Evolutionary conservation across 352 stramenopile genomes (phyloP).

Genomic region (Proteromonas lacertae): DNA sequence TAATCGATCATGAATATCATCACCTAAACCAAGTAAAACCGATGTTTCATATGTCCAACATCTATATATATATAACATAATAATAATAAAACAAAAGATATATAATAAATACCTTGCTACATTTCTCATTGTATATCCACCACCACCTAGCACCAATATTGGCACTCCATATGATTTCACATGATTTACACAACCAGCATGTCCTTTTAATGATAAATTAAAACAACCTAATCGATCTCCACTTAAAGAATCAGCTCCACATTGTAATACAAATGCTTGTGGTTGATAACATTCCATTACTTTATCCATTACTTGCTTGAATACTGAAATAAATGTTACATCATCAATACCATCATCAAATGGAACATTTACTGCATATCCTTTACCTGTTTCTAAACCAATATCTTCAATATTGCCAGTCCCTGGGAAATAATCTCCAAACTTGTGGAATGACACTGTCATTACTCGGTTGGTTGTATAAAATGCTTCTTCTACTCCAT

Average conservation of each 20-base stretch:
- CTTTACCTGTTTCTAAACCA: slow-evolving; percentile 53
- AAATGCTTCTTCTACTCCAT: slow-evolving; percentile 97
- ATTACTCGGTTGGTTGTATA: slow-evolving; percentile 91
- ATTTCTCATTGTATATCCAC: slow-evolving; percentile 89
- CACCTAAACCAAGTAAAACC: background rate
- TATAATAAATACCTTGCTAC: slow-evolving; percentile 71
- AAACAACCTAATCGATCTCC: slow-evolving; percentile 84
- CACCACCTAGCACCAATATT: slow-evolving; percentile 72
- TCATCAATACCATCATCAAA: slow-evolving; percentile 93
- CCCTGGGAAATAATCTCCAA: slow-evolving; percentile 96
- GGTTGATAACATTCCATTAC: slow-evolving; percentile 70
- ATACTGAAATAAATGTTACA: slow-evolving; percentile 40
- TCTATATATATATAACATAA: slow-evolving; percentile 18
- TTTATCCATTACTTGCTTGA: slow-evolving; percentile 62
- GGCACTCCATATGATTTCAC: slow-evolving; percentile 80
- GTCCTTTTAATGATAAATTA: slow-evolving; percentile 80
- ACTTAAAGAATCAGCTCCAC: slow-evolving; percentile 83
- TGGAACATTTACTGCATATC: slow-evolving; percentile 93
- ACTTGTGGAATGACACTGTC: slow-evolving; percentile 93
- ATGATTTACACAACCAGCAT: slow-evolving; percentile 79
- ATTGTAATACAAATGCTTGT: slow-evolving; percentile 82
- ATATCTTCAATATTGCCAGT: slow-evolving; percentile 48
- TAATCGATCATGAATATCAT: slow-evolving; percentile 47
- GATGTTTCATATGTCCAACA: background rate
- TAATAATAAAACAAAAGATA: slow-evolving; percentile 70